phyloP scores from a whole-genome alignment of 257 asterid species.

The Salvia miltiorrhiza region DNA sequence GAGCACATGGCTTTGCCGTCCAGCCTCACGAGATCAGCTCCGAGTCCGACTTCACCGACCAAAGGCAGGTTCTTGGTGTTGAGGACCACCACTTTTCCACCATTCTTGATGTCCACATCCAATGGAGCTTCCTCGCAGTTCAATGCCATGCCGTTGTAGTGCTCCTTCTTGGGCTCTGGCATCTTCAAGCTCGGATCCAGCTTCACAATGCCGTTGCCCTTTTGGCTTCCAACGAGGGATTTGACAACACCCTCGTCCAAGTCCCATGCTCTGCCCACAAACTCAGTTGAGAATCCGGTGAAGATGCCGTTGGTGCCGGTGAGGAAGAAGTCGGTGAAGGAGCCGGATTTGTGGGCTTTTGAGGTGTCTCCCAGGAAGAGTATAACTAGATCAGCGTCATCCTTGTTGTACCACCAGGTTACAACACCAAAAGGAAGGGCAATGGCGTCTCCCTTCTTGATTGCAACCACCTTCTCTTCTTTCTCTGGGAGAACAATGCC shows the following conservation, averaged over 20 bases:
- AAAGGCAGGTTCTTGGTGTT: conserved; percentile 85
- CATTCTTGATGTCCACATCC: conserved; percentile 50
- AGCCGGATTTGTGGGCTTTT: conserved; percentile 50
- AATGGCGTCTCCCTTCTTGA: conserved; percentile 80
- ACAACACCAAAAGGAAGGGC: conserved; percentile 89
- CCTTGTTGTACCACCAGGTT: conserved; percentile 89
- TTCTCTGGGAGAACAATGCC: conserved; percentile 83
- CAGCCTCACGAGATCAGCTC: conserved; percentile 81
- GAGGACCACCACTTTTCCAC: conserved; percentile 68
- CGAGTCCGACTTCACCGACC: conserved; percentile 76
- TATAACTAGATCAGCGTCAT: conserved; percentile 42
- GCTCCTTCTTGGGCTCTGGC: conserved; percentile 51
- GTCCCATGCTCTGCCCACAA: conserved; percentile 52
- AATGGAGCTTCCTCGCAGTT: conserved; percentile 59
- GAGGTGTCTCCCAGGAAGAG: conserved; percentile 59
- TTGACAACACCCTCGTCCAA: conserved; percentile 33
- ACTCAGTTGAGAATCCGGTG: conserved; percentile 49
- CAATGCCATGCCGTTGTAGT: conserved; percentile 46
- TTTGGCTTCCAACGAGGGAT: conserved; percentile 36
- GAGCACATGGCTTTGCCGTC: conserved; percentile 82
- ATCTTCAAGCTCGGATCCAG: conserved; percentile 28
- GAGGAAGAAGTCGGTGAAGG: conserved; percentile 49
- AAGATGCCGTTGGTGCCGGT: conserved; percentile 51
- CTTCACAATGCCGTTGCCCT: conserved; percentile 38
- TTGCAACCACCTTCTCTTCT: conserved; percentile 78